Evolutionary conservation across 495 filamentous ascomycete genomes (phyloP).

Genomic region (Neurospora terricola): DNA sequence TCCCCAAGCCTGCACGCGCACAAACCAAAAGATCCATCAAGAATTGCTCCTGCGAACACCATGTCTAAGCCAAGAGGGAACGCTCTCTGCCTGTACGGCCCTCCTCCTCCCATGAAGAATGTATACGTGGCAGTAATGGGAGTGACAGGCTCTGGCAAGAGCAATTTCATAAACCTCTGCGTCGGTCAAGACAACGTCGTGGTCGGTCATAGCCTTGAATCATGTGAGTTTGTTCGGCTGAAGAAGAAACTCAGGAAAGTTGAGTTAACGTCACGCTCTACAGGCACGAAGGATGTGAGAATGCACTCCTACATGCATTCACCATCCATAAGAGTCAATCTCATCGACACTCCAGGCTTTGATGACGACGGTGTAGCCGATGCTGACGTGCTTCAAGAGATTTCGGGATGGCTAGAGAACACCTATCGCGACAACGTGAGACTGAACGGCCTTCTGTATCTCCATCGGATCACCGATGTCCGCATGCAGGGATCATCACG

Average conservation of each 20-base stretch:
- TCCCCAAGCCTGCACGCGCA: too few relatives aligned
- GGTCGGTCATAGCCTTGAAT: slow-evolving; percentile 19
- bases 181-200: slow-evolving; percentile 3
- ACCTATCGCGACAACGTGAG: too few relatives aligned
- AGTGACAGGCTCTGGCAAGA: slow-evolving; percentile 30
- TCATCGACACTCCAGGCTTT: slow-evolving; percentile 35
- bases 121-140: slow-evolving; percentile 31
- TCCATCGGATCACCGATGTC: slow-evolving; percentile 33
- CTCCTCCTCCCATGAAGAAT: too few relatives aligned
- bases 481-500: slow-evolving; percentile 28
- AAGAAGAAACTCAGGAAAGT: too few relatives aligned
- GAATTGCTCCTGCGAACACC: too few relatives aligned
- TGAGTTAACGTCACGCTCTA: not conserved
- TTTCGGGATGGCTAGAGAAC: slow-evolving; percentile 17
- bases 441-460: slow-evolving; percentile 27
- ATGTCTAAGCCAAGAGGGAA: too few relatives aligned
- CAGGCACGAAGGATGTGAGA: slow-evolving; percentile 5
- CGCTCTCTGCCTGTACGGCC: too few relatives aligned
- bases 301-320: not conserved
- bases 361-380: slow-evolving; percentile 27
- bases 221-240: slow-evolving; percentile 6
- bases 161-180: slow-evolving; percentile 25
- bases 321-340: not conserved
- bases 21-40: too few relatives aligned
- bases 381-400: slow-evolving; percentile 25